Percentiles rank a stretch among this genome's conserved stretches.
These are phyloP conservation scores for Pseudisothecium myosuroides DNA, from an alignment of 225 moss, liverwort and hornwort species.

Conservation along the genomic window DNA sequence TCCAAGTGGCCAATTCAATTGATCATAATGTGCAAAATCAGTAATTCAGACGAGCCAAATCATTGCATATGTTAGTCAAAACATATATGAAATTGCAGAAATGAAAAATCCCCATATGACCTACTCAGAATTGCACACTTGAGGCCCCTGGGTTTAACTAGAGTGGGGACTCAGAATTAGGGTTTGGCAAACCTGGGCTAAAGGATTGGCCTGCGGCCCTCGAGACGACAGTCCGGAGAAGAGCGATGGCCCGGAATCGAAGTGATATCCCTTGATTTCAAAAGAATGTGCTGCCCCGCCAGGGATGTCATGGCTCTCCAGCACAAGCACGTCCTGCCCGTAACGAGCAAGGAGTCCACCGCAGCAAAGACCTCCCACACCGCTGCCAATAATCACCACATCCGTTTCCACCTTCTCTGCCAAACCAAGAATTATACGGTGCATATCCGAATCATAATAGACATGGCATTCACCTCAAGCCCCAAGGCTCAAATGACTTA, in stretches of 20 bases:
- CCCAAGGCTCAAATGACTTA: background rate
- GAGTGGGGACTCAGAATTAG: background rate
- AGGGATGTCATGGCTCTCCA: conserved; percentile 81
- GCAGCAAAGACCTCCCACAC: conserved; percentile 81
- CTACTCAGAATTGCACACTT: background rate
- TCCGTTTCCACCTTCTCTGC: conserved; percentile 60
- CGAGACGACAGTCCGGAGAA: conserved; percentile 82
- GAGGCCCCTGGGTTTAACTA: background rate
- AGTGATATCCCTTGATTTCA: conserved; percentile 72
- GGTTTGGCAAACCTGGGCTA: conserved; percentile 59
- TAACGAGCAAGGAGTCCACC: conserved; percentile 77
- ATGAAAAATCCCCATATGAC: background rate
- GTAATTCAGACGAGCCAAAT: background rate
- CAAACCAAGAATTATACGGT: background rate
- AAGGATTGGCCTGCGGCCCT: conserved; percentile 79
- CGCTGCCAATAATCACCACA: conserved; percentile 71
- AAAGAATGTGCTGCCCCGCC: conserved; percentile 98
- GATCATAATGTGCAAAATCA: background rate
- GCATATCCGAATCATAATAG: background rate
- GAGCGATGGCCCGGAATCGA: conserved; percentile 90
- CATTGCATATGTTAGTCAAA: background rate
- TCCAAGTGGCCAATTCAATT: background rate
- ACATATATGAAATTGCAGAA: background rate
- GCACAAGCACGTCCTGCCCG: conserved; percentile 66
- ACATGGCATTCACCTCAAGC: background rate